Base-by-base conservation (phyloP, 805 yeast genomes). In the Lachancea cidri region DNA sequence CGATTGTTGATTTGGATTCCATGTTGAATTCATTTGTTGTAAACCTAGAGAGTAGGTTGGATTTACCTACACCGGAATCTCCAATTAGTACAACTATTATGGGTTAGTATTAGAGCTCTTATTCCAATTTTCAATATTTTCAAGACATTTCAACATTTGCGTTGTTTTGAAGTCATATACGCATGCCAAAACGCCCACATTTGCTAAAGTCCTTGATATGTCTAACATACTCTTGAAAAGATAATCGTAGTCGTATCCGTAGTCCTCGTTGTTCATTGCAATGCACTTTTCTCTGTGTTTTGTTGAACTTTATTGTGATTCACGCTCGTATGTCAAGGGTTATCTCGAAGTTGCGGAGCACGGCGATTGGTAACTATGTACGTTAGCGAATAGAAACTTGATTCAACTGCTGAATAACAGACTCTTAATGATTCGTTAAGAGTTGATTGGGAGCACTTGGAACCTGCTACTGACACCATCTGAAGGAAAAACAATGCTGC, bases 41-140 rank as follows among this genome's bases (percentile, higher is more conserved):
- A 73, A 91, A 91, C 55, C 98, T 79, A 39, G 95, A 86, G 42
- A 91, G 75, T 45, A 91, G 73, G 69, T 93, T 93, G 57, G 97
- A 86, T 64, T 91, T 91, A 45, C 98, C 98, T 38, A 93, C 98
- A 42, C 96, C 95, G 9, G 96, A 86, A 65, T 93, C 98, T 35
- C 98, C 98, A 63, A 93, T 91, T 62, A 91, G 76, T 31, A 91
- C 98, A 53, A 93, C 87, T 74, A 35, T 29, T 22, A 7, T 22
- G 27, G 5, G 36, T 38, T 38, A 32, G 41, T 38, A 19, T 22
- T 22, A 11, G n/a, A n/a, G 7, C 17, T 30, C n/a, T 14, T 30
- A 7, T 7, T 8, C 33, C n/a, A 8, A 14, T 8, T 5, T 33
- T 33, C 17, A n/a, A 16, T 17, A n/a, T 5, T 17, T 33, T 15